Evolutionary conservation across 129 eudicot species (phyloP).

Genomic region (Helichrysum umbraculigerum): DNA sequence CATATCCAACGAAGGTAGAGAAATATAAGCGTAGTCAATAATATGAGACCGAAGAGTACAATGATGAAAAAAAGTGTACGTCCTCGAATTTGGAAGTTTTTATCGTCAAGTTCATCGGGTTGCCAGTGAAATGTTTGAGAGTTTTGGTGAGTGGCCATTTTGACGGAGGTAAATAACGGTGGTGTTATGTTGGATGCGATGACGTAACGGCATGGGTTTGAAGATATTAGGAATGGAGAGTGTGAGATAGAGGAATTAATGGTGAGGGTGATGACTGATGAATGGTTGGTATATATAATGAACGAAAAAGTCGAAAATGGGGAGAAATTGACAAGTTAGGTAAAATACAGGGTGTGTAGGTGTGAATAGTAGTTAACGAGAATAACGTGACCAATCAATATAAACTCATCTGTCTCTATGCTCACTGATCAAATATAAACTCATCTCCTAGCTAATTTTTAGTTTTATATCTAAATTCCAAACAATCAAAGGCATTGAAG

Average conservation of each 20-base stretch:
- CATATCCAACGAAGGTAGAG: conserved; percentile 73
- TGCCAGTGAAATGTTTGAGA: conserved; percentile 66
- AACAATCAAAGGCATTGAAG: no score
- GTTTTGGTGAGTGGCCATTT: conserved; percentile 34
- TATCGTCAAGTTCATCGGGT: conserved; percentile 72
- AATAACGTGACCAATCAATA: conserved; percentile 3
- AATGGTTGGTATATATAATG: conserved; percentile 25
- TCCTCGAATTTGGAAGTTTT: conserved; percentile 77
- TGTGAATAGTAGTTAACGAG: conserved; percentile 24
- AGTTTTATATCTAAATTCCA: no score
- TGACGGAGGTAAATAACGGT: neutral
- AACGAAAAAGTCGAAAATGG: neutral
- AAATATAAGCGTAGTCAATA: conserved; percentile 46
- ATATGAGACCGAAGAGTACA: conserved; percentile 54
- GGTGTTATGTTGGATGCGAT: neutral
- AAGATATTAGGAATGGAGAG: neutral
- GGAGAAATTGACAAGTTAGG: conserved; percentile 5
- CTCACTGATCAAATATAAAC: no score
- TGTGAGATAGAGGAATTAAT: neutral
- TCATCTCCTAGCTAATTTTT: no score
- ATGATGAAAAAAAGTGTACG: conserved; percentile 70
- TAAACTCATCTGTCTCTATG: no score
- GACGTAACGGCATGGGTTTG: conserved; percentile 31
- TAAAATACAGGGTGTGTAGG: conserved; percentile 15
- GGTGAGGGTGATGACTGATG: neutral